Evolutionary conservation across 1,284 basidiomycete species (phyloP).

Genomic region (Leccinum pachyderme): DNA sequence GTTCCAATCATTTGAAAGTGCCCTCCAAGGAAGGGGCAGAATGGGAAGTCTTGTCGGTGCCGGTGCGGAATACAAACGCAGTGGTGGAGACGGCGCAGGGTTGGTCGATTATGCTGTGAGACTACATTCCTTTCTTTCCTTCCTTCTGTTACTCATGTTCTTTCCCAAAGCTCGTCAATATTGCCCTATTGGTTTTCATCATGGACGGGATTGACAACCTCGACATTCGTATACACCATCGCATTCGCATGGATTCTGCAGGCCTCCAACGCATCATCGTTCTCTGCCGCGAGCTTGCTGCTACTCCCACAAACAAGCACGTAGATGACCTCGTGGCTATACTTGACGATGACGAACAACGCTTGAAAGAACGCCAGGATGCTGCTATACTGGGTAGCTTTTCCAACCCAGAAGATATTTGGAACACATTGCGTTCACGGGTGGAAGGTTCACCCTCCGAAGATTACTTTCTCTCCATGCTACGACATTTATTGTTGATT

Average conservation of each 20-base stretch:
- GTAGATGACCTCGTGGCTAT: conserved; percentile 65
- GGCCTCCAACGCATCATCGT: conserved; percentile 77
- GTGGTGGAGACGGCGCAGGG: conserved; percentile 60
- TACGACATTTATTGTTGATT: conserved; percentile 92
- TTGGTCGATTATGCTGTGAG: conserved; percentile 84
- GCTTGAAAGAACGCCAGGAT: conserved; percentile 77
- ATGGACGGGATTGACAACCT: conserved; percentile 68
- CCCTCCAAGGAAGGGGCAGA: conserved; percentile 82
- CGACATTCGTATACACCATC: conserved; percentile 82
- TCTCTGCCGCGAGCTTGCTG: conserved; percentile 70
- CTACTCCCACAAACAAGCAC: conserved; percentile 64
- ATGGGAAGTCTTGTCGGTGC: conserved; percentile 97
- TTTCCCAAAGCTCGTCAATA: conserved; percentile 56
- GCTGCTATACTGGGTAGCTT: conserved; percentile 77
- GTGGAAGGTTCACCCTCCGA: conserved; percentile 77
- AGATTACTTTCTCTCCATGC: conserved; percentile 87
- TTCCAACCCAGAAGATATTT: conserved; percentile 83
- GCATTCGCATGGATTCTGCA: conserved; percentile 85
- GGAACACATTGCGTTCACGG: conserved; percentile 75
- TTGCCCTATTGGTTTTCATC: conserved; percentile 70
- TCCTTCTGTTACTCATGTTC: conserved; percentile 15
- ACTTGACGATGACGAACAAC: conserved; percentile 78
- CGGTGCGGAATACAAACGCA: conserved; percentile 81
- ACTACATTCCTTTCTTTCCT: conserved; percentile 20
- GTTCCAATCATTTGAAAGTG: conserved; percentile 83